Conservation (phyloP, 2,329 filamentous ascomycete species). For the Zymoseptoria ardabiliae region DNA sequence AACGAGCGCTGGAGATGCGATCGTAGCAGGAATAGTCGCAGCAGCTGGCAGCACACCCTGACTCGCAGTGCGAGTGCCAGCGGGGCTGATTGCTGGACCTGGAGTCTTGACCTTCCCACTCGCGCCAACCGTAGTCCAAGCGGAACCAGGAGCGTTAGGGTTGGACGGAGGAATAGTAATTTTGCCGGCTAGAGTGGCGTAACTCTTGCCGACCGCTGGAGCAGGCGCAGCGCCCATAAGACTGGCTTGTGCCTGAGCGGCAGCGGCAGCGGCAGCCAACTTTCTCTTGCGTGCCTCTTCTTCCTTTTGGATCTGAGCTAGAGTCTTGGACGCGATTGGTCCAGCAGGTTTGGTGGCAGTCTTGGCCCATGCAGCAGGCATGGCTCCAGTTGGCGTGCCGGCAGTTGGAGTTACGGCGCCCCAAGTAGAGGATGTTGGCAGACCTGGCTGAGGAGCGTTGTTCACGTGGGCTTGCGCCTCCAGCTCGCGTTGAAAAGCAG, state of each 20-base stretch:
- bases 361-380: slow-evolving; percentile 57
- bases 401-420: slow-evolving; percentile 66
- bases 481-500: slow-evolving; percentile 72
- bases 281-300: slow-evolving; percentile 86
- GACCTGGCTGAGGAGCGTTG: slow-evolving; percentile 52
- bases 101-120: slow-evolving; percentile 84
- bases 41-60: slow-evolving; percentile 32
- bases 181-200: slow-evolving; percentile 90
- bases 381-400: slow-evolving; percentile 47
- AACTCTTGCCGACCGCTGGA: slow-evolving; percentile 65
- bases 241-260: slow-evolving; percentile 36
- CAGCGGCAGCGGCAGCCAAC: slow-evolving; percentile 46
- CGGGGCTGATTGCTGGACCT: slow-evolving; percentile 46
- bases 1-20: slow-evolving; percentile 28
- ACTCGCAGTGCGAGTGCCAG: slow-evolving; percentile 42
- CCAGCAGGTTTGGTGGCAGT: slow-evolving; percentile 47
- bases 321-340: slow-evolving; percentile 65
- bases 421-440: slow-evolving; percentile 87
- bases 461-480: slow-evolving; percentile 51
- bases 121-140: slow-evolving; percentile 93
- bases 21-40: slow-evolving; percentile 10
- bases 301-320: slow-evolving; percentile 94
- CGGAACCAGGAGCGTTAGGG: slow-evolving; percentile 45
- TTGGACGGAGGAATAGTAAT: slow-evolving; percentile 36
- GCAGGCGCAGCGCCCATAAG: slow-evolving; percentile 37